These are phyloP conservation scores for Leishmania gerbilli DNA, from an alignment of 208 protist genomes.

Conservation along the genomic window DNA sequence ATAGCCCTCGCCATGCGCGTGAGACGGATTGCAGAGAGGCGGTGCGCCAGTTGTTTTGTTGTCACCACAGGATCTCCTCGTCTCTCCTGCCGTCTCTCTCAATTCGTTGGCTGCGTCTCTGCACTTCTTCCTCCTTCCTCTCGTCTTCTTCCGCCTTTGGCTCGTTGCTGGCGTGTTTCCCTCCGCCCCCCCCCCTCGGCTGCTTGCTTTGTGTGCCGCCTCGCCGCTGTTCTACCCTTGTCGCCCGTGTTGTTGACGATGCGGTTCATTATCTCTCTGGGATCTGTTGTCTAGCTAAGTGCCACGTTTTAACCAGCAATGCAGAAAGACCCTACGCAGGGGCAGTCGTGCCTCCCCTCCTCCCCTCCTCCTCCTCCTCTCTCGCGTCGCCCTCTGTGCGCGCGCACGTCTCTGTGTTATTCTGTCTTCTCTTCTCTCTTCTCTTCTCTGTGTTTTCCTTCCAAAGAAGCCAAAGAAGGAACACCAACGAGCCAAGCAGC, in stretches of 20 bases:
- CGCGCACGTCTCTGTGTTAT: not conserved
- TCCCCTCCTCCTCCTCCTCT: not conserved
- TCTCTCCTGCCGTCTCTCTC: not conserved
- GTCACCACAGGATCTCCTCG: not conserved
- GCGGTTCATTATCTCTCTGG: not conserved
- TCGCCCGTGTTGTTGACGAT: not conserved
- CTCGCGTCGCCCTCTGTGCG: not conserved
- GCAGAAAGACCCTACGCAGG: not conserved
- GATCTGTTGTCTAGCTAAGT: slow-evolving; percentile 2
- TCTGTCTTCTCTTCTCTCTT: not conserved
- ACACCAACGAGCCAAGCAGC: too few species aligned
- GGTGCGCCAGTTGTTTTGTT: not conserved
- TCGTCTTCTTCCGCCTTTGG: not conserved
- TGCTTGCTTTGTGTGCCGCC: not conserved
- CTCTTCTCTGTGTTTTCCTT: not conserved
- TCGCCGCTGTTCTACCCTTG: not conserved
- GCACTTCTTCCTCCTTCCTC: not conserved
- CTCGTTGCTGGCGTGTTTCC: not conserved
- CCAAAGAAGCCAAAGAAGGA: not conserved
- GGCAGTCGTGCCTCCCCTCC: not conserved
- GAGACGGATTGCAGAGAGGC: not conserved
- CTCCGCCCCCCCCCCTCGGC: not conserved
- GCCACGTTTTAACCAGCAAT: slow-evolving; percentile 2
- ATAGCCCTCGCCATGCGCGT: not conserved
- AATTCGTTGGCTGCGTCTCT: not conserved